Evolutionary conservation across 2,329 filamentous ascomycete species (phyloP).

Genomic region (Colletotrichum navitas): DNA sequence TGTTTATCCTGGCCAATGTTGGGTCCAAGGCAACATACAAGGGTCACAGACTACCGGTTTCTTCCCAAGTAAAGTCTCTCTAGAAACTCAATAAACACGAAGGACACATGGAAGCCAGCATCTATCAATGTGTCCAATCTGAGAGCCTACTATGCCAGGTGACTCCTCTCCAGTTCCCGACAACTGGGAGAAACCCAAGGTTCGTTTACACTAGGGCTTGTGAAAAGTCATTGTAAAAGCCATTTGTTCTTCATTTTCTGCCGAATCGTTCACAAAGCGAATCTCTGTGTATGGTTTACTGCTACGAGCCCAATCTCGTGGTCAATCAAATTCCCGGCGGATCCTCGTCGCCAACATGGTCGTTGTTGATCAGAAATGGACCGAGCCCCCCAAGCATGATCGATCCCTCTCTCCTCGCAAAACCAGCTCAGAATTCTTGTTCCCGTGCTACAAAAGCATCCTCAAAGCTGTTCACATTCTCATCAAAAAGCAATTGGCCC

Average conservation of each 20-base stretch:
- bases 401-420: neutral
- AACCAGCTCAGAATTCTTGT: neutral
- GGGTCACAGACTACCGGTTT: too few relatives aligned
- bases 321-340: neutral
- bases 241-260: neutral
- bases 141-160: neutral
- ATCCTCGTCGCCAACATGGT: neutral
- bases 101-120: too few relatives aligned
- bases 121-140: too few relatives aligned
- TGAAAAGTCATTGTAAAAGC: neutral
- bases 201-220: neutral
- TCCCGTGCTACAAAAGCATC: neutral
- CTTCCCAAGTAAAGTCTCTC: too few relatives aligned
- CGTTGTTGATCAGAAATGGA: neutral
- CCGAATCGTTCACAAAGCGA: neutral
- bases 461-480: neutral
- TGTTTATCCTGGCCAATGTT: too few relatives aligned
- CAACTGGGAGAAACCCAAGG: too few relatives aligned
- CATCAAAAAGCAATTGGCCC: neutral
- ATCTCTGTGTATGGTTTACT: neutral
- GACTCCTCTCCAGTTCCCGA: neutral
- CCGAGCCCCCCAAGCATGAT: neutral
- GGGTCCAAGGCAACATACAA: too few relatives aligned
- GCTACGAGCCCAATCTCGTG: neutral
- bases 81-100: too few relatives aligned